Base-by-base conservation (phyloP, 306 rosid species). In the Senna tora region DNA sequence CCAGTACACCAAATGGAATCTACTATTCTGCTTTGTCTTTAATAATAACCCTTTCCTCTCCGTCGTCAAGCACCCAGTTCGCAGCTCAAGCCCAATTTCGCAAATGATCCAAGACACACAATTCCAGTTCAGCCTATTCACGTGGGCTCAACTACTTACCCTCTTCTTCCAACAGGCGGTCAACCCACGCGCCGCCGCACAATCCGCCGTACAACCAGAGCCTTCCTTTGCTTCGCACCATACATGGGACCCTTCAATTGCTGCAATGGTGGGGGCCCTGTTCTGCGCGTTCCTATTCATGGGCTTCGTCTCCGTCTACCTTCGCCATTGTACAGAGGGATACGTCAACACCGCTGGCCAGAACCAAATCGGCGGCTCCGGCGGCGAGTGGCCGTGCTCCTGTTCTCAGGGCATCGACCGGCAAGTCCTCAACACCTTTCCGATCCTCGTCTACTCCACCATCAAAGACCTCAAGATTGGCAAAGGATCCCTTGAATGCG, bases 401-500 rank as follows among this genome's bases (percentile, higher is more conserved):
- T 83, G 87, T 21, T 13, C 73, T 1, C 53, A 74, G 38, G 98
- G 96, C 6, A 59, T 92, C 34, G 85, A 84, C 52, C 77, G 14
- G n/a, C 67, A 74, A 0, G 80, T 82, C 52, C 81, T 92, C 11
- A 65, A 74, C 47, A 79, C 84, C 6, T 85, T 90, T 15, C 95
- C 98, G 10, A 71, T 83, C 19, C 30, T 92, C 25, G 80, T 85
- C 17, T 88, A 83, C 78, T 87, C 96, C 4, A 75, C 69, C 28
- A 81, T 92, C 33, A 89, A 83, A 52, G 82, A 80, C 43, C 80
- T 78, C 68, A 85, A 83, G 38, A 83, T 81, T 2, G 95, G 90
- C 0, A 79, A 80, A 64, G 82, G 58, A 9, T 59, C 87, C 4
- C 80, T 86, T 0, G 95, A 92, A 78, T 92, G 97, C 49, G 96